These are phyloP conservation scores for Ambrosiella cleistominuta DNA, from an alignment of 2,329 filamentous ascomycete species.

Conservation along the genomic window DNA sequence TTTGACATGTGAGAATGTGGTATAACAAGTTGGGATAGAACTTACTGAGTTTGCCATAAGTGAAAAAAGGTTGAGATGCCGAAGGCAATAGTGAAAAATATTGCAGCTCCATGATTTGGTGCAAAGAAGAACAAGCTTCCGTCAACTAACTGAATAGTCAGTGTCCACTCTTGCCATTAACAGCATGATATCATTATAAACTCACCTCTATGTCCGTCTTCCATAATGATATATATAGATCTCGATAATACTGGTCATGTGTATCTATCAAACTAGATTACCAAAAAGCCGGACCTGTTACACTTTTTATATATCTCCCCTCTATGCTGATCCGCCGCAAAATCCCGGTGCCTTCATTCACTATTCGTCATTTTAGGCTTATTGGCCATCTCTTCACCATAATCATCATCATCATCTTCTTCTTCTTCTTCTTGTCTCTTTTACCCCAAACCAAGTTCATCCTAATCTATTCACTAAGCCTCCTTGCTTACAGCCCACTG, in stretches of 20 bases:
- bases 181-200: neutral
- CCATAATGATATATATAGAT: neutral
- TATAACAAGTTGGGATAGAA: conserved; percentile 7
- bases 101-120: conserved; percentile 29
- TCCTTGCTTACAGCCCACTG: too few species aligned
- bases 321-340: neutral
- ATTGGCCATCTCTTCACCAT: neutral
- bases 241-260: neutral
- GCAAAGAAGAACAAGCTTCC: conserved; percentile 30
- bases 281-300: neutral
- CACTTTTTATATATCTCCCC: neutral
- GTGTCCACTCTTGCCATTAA: too few species aligned
- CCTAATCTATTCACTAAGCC: too few species aligned
- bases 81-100: conserved; percentile 30
- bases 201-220: neutral
- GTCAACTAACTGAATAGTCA: conserved; percentile 18
- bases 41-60: conserved; percentile 30
- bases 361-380: neutral
- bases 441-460: neutral
- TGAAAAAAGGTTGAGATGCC: conserved; percentile 23
- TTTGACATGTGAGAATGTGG: neutral
- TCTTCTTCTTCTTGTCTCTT: neutral
- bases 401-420: neutral
- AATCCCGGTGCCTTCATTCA: neutral
- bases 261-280: neutral